Conservation (phyloP, 2,329 filamentous ascomycete species). For the Cucurbitaria berberidis region DNA sequence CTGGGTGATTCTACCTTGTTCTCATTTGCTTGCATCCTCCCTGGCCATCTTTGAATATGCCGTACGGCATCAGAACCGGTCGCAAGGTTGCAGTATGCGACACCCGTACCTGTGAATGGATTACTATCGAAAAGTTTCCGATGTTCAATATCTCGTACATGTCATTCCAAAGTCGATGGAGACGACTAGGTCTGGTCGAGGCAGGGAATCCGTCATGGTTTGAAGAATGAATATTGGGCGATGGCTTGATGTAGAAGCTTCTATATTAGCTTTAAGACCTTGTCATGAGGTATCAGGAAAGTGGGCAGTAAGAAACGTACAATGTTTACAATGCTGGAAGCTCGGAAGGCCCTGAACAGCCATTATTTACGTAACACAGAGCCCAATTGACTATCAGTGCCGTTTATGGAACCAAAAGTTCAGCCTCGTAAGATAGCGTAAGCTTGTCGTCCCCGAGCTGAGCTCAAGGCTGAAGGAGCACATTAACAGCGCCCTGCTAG, state of each 20-base stretch:
- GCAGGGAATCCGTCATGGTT: constrained; percentile 2
- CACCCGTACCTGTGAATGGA: constrained; percentile 36
- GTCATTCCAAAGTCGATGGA: constrained; percentile 47
- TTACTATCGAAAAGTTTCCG: not conserved
- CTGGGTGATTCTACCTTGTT: constrained; percentile 49
- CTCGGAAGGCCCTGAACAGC: not conserved
- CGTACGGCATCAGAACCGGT: constrained; percentile 37
- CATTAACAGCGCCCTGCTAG: not conserved
- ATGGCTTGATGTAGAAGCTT: not conserved
- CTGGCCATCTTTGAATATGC: constrained; percentile 59
- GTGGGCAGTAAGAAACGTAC: not conserved
- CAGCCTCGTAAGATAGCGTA: too few species aligned
- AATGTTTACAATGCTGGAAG: not conserved
- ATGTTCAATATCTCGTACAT: constrained; percentile 24
- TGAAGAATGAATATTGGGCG: not conserved
- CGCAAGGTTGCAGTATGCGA: constrained; percentile 45
- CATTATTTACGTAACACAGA: too few species aligned
- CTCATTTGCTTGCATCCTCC: constrained; percentile 58
- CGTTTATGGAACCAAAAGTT: too few species aligned
- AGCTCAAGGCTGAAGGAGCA: not conserved
- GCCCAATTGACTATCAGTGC: too few species aligned
- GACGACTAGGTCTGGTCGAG: constrained; percentile 38
- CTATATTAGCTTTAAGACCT: not conserved
- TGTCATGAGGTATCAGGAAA: not conserved
- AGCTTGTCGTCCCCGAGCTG: not conserved